Evolutionary conservation across 441 rosid genomes (phyloP), one percentile per base, ranked within the genome.

Genomic region (Brassica hybrid): DNA sequence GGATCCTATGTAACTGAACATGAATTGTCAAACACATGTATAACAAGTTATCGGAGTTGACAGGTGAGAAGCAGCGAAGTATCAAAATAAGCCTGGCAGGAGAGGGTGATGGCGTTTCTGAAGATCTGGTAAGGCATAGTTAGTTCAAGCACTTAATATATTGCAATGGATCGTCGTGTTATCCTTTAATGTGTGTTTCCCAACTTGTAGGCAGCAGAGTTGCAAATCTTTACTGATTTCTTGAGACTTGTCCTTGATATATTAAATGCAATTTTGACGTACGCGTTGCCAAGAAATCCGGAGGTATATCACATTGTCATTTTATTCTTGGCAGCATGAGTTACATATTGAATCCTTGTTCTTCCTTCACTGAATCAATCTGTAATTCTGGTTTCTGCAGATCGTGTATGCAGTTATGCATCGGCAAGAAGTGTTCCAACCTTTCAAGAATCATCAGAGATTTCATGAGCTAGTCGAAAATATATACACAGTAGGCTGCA

Each of bases 151-250:
- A 74, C 45, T 9, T 4, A 2, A 23, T 36, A 57, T 59, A 18
- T 21, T 32, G 4, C 25, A 6, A 8, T 2, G 3, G 71, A 61
- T 67, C 66, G 18, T 71, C 13, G 36, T 23, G n/a, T n/a, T n/a
- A 36, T 27, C 16, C 25, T 23, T 52, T 56, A 45, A 2, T n/a
- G 69, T 50, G 69, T 57, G 19, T 67, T 66, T 80, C 71, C 73
- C 75, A 21, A 76, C 76, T 18, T 83, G 80, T 90, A 96, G 99
- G 85, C 97, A 43, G 91, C 97, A 7, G 99, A 96, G 83, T 83
- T 96, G 86, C 97, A 96, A 74, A 96, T 96, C 72, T 94, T 94
- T 78, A 89, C 98, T 0, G 99, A 96, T 89, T 96, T 96, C 86
- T 81, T 96, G 84, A 92, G 99, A 83, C 93, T 92, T 72, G 99